These are phyloP conservation scores for Scedosporium dehoogii DNA, from an alignment of 2,329 filamentous ascomycete species.

Conservation along the genomic window DNA sequence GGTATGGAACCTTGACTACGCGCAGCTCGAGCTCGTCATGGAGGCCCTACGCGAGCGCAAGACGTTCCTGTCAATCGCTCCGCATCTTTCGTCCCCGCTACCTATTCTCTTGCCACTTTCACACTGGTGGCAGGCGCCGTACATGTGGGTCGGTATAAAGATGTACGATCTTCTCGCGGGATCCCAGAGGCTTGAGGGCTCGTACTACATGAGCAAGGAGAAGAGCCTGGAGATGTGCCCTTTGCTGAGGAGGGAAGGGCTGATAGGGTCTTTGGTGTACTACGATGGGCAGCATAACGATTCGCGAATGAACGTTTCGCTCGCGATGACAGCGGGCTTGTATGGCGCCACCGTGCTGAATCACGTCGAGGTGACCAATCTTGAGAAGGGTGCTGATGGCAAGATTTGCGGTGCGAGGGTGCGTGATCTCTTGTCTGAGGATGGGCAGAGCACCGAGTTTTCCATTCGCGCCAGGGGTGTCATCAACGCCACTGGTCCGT, in stretches of 20 bases:
- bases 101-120: slow-evolving; percentile 77
- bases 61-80: slow-evolving; percentile 74
- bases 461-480: slow-evolving; percentile 68
- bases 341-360: slow-evolving; percentile 75
- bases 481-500: slow-evolving; percentile 77
- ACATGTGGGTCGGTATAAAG: slow-evolving; percentile 63
- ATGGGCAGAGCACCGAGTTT: slow-evolving; percentile 50
- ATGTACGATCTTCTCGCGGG: slow-evolving; percentile 75
- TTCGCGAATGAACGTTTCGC: slow-evolving; percentile 76
- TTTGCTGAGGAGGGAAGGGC: slow-evolving; percentile 62
- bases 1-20: slow-evolving; percentile 76
- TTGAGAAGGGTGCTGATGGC: slow-evolving; percentile 62
- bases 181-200: slow-evolving; percentile 72
- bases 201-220: slow-evolving; percentile 69
- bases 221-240: slow-evolving; percentile 72
- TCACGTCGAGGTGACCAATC: slow-evolving; percentile 66
- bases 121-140: slow-evolving; percentile 75
- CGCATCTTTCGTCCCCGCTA: slow-evolving; percentile 70
- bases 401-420: slow-evolving; percentile 56
- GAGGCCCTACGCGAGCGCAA: slow-evolving; percentile 75
- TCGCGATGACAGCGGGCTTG: slow-evolving; percentile 69
- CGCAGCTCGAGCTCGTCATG: slow-evolving; percentile 70
- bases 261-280: slow-evolving; percentile 74
- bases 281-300: slow-evolving; percentile 85
- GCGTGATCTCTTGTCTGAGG: slow-evolving; percentile 48